Percentiles rank a stretch among this genome's conserved stretches.
These are phyloP conservation scores for Bothriochloa decipiens DNA, from an alignment of 176 grass and related monocot species.

Conservation along the genomic window DNA sequence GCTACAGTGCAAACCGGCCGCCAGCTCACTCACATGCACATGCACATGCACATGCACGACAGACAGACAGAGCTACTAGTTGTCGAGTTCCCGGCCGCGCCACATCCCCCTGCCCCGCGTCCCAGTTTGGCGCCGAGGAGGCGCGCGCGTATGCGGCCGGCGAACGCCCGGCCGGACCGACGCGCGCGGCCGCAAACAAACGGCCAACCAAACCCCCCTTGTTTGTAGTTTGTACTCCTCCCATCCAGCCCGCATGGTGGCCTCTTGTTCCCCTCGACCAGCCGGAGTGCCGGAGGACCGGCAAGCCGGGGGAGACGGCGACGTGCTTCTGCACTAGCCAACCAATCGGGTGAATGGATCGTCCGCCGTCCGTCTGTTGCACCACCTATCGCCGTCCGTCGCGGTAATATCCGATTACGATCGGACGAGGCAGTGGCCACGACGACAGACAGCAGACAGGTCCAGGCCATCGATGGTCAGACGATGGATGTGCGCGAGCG, in stretches of 20 bases:
- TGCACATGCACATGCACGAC: conserved; percentile 11
- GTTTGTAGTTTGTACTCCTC: too few species aligned
- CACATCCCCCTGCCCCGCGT: neutral
- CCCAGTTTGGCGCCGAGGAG: conserved; percentile 3
- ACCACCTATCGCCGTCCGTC: neutral
- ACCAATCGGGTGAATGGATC: neutral
- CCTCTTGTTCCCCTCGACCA: neutral
- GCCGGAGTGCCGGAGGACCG: too few species aligned
- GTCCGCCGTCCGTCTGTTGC: neutral
- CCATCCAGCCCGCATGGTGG: too few species aligned
- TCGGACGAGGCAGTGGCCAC: neutral
- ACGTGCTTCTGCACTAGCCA: conserved; percentile 40
- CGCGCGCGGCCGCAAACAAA: neutral
- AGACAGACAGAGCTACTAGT: neutral
- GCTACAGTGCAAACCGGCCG: neutral
- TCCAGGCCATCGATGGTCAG: too few species aligned
- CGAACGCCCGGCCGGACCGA: neutral
- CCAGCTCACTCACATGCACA: neutral
- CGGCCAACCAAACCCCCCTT: neutral
- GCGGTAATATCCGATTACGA: neutral
- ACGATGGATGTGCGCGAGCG: neutral
- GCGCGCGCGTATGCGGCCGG: neutral
- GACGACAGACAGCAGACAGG: neutral
- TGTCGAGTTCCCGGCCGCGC: conserved; percentile 15
- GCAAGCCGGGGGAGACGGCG: neutral